Conservation (phyloP, 1,284 basidiomycete genomes). For the Ceratobasidium sp. region DNA sequence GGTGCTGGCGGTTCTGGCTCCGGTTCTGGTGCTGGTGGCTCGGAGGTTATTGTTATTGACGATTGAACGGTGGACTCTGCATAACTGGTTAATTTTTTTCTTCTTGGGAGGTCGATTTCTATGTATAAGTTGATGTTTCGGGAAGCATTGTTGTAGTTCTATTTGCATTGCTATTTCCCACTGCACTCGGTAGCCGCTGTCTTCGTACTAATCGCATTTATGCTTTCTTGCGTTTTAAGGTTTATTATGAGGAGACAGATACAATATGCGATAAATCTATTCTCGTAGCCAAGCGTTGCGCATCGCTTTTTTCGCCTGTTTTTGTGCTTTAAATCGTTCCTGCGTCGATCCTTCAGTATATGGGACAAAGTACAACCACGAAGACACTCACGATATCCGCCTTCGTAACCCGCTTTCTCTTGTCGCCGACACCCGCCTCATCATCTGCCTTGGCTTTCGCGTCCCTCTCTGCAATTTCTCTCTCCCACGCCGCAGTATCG, state of each 20-base stretch:
- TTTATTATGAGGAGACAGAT: conserved; percentile 54
- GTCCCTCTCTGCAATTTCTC: conserved; percentile 72
- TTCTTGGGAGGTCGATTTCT: conserved; percentile 17
- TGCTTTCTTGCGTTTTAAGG: background rate
- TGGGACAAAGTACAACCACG: conserved; percentile 27
- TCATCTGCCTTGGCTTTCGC: conserved; percentile 69
- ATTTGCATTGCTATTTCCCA: background rate
- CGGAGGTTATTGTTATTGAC: conserved; percentile 62
- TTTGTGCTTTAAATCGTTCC: conserved; percentile 91
- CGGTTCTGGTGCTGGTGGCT: conserved; percentile 31
- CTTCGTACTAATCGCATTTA: conserved; percentile 28
- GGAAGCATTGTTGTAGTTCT: conserved; percentile 36
- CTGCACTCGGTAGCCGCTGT: conserved; percentile 2
- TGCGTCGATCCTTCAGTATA: conserved; percentile 56
- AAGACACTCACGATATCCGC: conserved; percentile 81
- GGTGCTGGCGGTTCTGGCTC: conserved; percentile 48
- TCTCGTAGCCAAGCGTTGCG: conserved; percentile 91
- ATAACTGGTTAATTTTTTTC: background rate
- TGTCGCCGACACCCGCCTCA: conserved; percentile 63
- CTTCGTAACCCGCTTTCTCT: conserved; percentile 74
- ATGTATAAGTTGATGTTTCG: conserved; percentile 27
- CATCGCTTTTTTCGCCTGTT: conserved; percentile 82
- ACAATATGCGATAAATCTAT: conserved; percentile 28
- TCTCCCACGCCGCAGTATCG: conserved; percentile 85
- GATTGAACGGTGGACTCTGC: conserved; percentile 53